These are phyloP conservation scores for Marasmius oreades DNA, from an alignment of 1,284 basidiomycete genomes.

Conservation along the genomic window DNA sequence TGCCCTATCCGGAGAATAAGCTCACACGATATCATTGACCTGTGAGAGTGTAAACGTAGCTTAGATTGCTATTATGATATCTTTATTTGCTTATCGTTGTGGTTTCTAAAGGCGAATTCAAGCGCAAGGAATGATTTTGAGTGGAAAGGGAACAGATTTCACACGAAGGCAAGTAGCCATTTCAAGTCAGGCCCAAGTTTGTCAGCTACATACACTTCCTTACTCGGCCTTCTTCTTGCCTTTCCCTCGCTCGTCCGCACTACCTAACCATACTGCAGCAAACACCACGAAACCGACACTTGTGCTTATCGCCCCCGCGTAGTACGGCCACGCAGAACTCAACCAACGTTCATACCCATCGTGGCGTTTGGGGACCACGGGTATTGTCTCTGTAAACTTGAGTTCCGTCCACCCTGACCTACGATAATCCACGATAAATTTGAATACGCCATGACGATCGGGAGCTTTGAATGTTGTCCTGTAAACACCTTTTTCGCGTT, in stretches of 20 bases:
- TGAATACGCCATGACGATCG: slow-evolving; percentile 97
- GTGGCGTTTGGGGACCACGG: slow-evolving; percentile 91
- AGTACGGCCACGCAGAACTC: slow-evolving; percentile 93
- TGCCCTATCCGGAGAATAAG: slow-evolving; percentile 52
- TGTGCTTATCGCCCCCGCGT: slow-evolving; percentile 85
- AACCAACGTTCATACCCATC: slow-evolving; percentile 95
- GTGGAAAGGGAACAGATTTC: too few species aligned
- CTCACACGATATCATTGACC: not conserved
- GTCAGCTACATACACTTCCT: too few species aligned
- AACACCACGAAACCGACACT: slow-evolving; percentile 84
- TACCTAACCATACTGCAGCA: slow-evolving; percentile 76
- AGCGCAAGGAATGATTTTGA: too few species aligned
- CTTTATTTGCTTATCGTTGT: too few species aligned
- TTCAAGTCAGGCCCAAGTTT: too few species aligned
- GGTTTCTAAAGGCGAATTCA: too few species aligned
- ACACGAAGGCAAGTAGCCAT: not conserved
- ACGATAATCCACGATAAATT: slow-evolving; percentile 88
- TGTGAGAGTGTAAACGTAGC: too few species aligned
- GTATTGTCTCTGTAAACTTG: slow-evolving; percentile 70
- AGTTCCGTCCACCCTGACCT: slow-evolving; percentile 83
- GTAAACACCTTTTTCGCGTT: slow-evolving; percentile 43
- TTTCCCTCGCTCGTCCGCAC: slow-evolving; percentile 47
- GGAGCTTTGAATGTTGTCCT: slow-evolving; percentile 81
- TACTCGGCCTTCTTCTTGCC: slow-evolving; percentile 57
- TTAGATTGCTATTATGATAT: too few species aligned